Percentiles rank a stretch among this genome's conserved stretches.
Conservation (phyloP, 805 yeast genomes). For the Wickerhamomyces bisporus region DNA sequence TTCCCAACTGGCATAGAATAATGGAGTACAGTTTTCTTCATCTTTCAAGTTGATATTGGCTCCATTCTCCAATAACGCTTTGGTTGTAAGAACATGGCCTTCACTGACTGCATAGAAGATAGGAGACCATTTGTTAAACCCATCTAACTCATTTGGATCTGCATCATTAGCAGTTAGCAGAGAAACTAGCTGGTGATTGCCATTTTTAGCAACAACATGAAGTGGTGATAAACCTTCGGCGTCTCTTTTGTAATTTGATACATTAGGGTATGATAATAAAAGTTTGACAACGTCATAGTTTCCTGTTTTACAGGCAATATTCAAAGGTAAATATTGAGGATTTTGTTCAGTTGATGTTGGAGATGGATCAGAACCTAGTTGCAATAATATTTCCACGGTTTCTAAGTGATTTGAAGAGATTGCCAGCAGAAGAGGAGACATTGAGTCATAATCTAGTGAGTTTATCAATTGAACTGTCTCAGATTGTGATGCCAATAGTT, state of each 20-base stretch:
- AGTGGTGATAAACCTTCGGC: constrained; percentile 88
- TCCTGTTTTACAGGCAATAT: constrained; percentile 85
- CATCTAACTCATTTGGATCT: constrained; percentile 73
- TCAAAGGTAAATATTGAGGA: constrained; percentile 70
- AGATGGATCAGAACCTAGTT: constrained; percentile 42
- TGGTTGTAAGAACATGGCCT: constrained; percentile 70
- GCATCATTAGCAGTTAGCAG: constrained; percentile 68
- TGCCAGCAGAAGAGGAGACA: constrained; percentile 79
- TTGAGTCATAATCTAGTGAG: constrained; percentile 63
- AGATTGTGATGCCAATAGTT: constrained; percentile 29
- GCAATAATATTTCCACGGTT: constrained; percentile 45
- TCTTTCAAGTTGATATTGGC: constrained; percentile 69
- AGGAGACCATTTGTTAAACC: constrained; percentile 91
- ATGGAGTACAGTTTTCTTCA: constrained; percentile 73
- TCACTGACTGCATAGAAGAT: constrained; percentile 85
- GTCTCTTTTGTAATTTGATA: constrained; percentile 45
- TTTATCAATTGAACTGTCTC: constrained; percentile 25
- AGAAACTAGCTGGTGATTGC: constrained; percentile 65
- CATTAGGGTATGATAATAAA: constrained; percentile 23
- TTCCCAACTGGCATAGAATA: constrained; percentile 90
- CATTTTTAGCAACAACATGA: constrained; percentile 84
- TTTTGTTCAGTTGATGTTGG: constrained; percentile 43
- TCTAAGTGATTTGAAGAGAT: constrained; percentile 62
- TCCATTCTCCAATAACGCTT: constrained; percentile 63
- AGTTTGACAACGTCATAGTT: constrained; percentile 63